These are phyloP conservation scores for Yamadazyma trypodendri DNA, from an alignment of 1,139 yeast species.

Conservation along the genomic window DNA sequence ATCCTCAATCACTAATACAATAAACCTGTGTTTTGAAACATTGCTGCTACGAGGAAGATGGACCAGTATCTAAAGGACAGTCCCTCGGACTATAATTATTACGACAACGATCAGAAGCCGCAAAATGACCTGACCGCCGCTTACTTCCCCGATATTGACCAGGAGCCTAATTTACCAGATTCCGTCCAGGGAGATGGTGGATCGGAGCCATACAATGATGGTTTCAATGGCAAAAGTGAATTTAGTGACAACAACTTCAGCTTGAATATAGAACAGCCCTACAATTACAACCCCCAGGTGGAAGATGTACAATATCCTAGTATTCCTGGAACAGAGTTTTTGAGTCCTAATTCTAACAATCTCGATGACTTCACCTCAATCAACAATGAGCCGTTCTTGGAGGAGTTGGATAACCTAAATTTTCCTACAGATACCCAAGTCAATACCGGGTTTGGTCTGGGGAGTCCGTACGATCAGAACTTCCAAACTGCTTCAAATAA, in stretches of 20 bases:
- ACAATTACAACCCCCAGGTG: conserved; percentile 13
- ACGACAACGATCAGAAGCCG: conserved; percentile 6
- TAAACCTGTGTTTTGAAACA: neutral
- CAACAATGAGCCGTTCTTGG: conserved; percentile 36
- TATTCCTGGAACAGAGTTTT: conserved; percentile 16
- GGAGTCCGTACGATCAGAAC: conserved; percentile 3
- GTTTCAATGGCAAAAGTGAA: conserved; percentile 1
- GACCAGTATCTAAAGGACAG: conserved; percentile 40
- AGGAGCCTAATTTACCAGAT: neutral
- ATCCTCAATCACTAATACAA: neutral
- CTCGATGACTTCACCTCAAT: conserved; percentile 15
- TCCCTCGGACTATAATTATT: conserved; percentile 25
- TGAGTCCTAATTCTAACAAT: conserved; percentile 14
- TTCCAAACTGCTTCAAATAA: conserved; percentile 17
- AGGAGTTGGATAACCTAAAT: conserved; percentile 28
- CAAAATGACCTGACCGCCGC: neutral
- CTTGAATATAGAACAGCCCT: conserved; percentile 17
- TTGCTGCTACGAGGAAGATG: conserved; percentile 19
- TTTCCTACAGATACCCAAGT: conserved; percentile 11
- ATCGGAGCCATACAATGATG: conserved; percentile 1
- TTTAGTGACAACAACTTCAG: conserved; percentile 10
- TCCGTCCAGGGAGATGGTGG: neutral
- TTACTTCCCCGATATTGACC: neutral
- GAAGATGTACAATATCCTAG: conserved; percentile 15
- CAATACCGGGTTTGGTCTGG: conserved; percentile 1